Conservation (phyloP, 106 monocot genomes). For the Apostasia ramifera region DNA sequence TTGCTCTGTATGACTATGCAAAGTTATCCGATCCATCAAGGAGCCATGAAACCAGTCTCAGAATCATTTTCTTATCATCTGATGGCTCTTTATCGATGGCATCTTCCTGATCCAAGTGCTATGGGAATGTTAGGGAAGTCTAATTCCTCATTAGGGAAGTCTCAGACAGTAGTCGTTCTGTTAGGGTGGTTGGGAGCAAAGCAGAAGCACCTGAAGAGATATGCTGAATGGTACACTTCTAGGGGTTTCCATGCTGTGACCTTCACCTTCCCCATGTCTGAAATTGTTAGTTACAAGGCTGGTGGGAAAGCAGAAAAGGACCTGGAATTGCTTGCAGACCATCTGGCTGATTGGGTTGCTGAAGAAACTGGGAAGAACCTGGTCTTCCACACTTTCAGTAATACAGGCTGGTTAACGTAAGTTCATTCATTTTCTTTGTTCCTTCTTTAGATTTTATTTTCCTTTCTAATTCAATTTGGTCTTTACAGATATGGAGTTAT, state of each 20-base stretch:
- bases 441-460: too few species aligned
- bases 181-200: constrained; percentile 87
- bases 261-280: constrained; percentile 65
- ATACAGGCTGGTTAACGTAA: constrained; percentile 76
- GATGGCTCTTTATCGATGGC: constrained; percentile 78
- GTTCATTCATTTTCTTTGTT: too few species aligned
- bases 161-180: constrained; percentile 75
- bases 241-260: constrained; percentile 68
- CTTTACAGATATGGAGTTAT: constrained; percentile 79
- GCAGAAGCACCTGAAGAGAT: constrained; percentile 77
- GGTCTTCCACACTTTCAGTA: constrained; percentile 84
- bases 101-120: constrained; percentile 52
- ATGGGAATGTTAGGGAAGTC: constrained; percentile 8
- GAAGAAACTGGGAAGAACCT: constrained; percentile 64
- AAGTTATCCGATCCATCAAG: constrained; percentile 28
- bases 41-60: background rate
- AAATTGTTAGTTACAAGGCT: constrained; percentile 53
- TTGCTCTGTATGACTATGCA: constrained; percentile 53
- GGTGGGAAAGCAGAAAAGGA: constrained; percentile 58
- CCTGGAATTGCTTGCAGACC: constrained; percentile 43
- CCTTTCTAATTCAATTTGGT: too few species aligned
- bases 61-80: constrained; percentile 18
- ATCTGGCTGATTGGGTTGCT: constrained; percentile 56
- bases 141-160: constrained; percentile 29
- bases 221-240: constrained; percentile 89